Percentiles rank a stretch among this genome's conserved stretches.
Conservation (phyloP, 73 alveolate genomes). For the Symbiodinium natans region DNA sequence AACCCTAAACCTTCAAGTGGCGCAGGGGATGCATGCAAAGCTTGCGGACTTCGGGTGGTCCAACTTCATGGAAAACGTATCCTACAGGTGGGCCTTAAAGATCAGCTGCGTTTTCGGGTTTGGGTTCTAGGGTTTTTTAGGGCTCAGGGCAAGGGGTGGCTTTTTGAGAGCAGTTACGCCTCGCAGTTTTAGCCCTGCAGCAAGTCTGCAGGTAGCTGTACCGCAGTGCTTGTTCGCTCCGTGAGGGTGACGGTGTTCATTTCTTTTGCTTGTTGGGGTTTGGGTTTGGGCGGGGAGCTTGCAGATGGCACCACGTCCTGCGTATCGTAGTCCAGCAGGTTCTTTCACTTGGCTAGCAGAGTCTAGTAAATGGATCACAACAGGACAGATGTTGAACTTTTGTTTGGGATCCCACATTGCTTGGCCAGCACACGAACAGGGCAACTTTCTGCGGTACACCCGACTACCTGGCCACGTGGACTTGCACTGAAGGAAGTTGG, state of each 20-base stretch:
- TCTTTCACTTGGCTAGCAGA: not conserved
- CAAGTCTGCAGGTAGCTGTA: too few species aligned
- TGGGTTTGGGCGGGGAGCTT: too few species aligned
- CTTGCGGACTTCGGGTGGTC: slow-evolving; percentile 94
- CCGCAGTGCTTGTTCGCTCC: too few species aligned
- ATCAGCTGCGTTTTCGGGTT: not conserved
- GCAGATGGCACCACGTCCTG: too few species aligned
- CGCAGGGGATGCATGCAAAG: slow-evolving; percentile 36
- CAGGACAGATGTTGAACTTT: too few species aligned
- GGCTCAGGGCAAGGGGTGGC: not conserved
- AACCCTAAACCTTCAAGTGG: too few species aligned
- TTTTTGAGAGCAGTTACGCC: not conserved
- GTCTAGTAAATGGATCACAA: not conserved
- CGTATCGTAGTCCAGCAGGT: too few species aligned
- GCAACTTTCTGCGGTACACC: slow-evolving; percentile 87
- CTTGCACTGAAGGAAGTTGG: not conserved
- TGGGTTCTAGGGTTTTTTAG: not conserved
- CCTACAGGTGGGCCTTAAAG: too few species aligned
- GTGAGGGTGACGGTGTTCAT: too few species aligned
- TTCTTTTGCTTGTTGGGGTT: too few species aligned
- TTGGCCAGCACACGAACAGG: not conserved
- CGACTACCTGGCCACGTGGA: slow-evolving; percentile 35
- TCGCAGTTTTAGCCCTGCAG: too few species aligned
- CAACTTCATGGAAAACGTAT: slow-evolving; percentile 69
- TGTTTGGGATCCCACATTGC: not conserved